phyloP scores from a whole-genome alignment of 352 stramenopile species.

The Globisporangium sylvaticum region DNA sequence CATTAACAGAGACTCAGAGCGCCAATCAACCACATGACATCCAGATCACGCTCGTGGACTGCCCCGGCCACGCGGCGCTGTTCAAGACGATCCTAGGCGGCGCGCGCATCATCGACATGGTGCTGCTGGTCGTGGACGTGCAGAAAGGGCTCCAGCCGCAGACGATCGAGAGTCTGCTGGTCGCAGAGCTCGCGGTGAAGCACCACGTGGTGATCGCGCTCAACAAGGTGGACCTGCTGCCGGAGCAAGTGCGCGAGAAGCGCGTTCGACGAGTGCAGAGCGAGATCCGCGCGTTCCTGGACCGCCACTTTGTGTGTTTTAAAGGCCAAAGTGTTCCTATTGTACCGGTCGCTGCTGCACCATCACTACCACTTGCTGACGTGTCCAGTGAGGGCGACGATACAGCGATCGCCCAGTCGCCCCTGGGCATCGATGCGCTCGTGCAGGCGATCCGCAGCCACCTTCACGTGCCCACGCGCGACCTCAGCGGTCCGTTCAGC shows the following conservation, averaged over 20 bases:
- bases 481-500: slow-evolving; percentile 72
- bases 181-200: slow-evolving; percentile 89
- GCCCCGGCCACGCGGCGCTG: slow-evolving; percentile 96
- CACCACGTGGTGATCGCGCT: slow-evolving; percentile 91
- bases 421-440: slow-evolving; percentile 77
- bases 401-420: neutral
- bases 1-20: neutral
- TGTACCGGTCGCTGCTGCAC: slow-evolving; percentile 72
- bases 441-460: slow-evolving; percentile 28
- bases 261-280: slow-evolving; percentile 59
- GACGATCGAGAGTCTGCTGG: slow-evolving; percentile 97
- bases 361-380: neutral
- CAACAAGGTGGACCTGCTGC: slow-evolving; percentile 97
- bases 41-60: slow-evolving; percentile 94
- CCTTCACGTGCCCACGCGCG: slow-evolving; percentile 38
- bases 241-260: slow-evolving; percentile 47
- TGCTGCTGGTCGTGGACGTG: slow-evolving; percentile 95
- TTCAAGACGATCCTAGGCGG: slow-evolving; percentile 99
- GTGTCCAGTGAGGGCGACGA: slow-evolving; percentile 9
- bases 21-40: slow-evolving; percentile 34
- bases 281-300: slow-evolving; percentile 53
- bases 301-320: slow-evolving; percentile 17
- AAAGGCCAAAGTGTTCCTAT: slow-evolving; percentile 50
- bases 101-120: slow-evolving; percentile 98
- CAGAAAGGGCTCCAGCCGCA: slow-evolving; percentile 98